phyloP scores from a whole-genome alignment of 257 asterid species.

The Petunia secreta region DNA sequence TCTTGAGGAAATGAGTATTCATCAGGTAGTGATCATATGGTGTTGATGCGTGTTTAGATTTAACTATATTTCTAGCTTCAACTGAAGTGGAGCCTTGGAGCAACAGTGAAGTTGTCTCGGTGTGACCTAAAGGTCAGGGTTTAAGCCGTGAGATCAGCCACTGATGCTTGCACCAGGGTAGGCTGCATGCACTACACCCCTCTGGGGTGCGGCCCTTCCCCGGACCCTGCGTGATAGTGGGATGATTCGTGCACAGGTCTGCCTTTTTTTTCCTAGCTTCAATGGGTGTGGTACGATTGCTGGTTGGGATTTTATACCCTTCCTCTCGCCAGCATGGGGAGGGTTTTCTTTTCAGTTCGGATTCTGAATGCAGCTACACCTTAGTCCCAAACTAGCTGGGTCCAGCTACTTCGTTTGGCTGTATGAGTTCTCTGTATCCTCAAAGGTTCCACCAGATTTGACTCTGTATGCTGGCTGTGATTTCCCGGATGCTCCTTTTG shows the following conservation, averaged over 20 bases:
- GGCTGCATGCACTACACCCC: too few relatives aligned
- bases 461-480: conserved; percentile 10
- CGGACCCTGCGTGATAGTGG: too few relatives aligned
- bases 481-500: background rate
- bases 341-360: background rate
- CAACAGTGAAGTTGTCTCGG: too few relatives aligned
- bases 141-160: too few relatives aligned
- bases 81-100: background rate
- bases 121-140: too few relatives aligned
- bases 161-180: too few relatives aligned
- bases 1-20: conserved; percentile 83
- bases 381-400: background rate
- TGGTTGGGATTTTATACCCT: background rate
- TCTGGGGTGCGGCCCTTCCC: too few relatives aligned
- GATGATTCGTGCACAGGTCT: too few relatives aligned
- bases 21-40: conserved; percentile 53
- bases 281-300: background rate
- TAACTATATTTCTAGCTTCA: conserved; percentile 18
- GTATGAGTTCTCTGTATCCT: conserved; percentile 12
- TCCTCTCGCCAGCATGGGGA: background rate
- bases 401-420: conserved; percentile 5
- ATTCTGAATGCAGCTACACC: background rate
- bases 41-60: background rate
- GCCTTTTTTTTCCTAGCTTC: background rate
- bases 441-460: conserved; percentile 18